Base-by-base conservation (phyloP, 805 yeast species). In the Starmerella etchellsii region DNA sequence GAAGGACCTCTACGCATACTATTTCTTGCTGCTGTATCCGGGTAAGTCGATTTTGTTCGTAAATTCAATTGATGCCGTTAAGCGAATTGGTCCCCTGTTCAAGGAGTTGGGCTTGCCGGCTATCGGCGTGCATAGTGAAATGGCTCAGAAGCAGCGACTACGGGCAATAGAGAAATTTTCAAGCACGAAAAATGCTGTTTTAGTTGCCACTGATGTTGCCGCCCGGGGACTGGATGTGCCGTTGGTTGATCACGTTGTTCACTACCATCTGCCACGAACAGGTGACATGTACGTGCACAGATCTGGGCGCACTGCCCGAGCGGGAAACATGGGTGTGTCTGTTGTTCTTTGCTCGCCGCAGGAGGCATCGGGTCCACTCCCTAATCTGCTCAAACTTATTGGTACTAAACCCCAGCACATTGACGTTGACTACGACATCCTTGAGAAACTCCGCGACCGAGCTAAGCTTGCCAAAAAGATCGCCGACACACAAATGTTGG, bases 251-350 rank as follows among this genome's bases (percentile, higher is more conserved):
- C 97, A 91, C 60, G 97, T 91, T 36, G 81, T 88, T 18, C 98
- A 91, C 60, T 91, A 88, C 56, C 96, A 91, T 61, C 68, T 91
- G 47, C 97, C 98, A 10, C 70, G 97, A 47, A 70, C 93, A 14
- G 96, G 96, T 0, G 98, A 91, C 56, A 76, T 84, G 37, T 91
- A 91, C 56, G 78, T 91, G 51, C 98, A 91, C 62, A 72, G 98
- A 59, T 82, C 95, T 1, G 98, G 98, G 46, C 77, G 98, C 71
- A 91, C 98, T n/a, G 97, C 94, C 0, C 79, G 98, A 67, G 96
- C 94, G 1, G 91, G 88, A 1, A 60, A 60, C 27, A 88, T 82
- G 57, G 98, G 98, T 67, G 95, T 91, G n/a, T 80, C 95, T 2
- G 78, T 91, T 37, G 76, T 85, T 73, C 66, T 91, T 40, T 84